These are phyloP conservation scores for Chimonanthus praecox DNA, from an alignment of 164 flowering plant genomes.

Conservation along the genomic window DNA sequence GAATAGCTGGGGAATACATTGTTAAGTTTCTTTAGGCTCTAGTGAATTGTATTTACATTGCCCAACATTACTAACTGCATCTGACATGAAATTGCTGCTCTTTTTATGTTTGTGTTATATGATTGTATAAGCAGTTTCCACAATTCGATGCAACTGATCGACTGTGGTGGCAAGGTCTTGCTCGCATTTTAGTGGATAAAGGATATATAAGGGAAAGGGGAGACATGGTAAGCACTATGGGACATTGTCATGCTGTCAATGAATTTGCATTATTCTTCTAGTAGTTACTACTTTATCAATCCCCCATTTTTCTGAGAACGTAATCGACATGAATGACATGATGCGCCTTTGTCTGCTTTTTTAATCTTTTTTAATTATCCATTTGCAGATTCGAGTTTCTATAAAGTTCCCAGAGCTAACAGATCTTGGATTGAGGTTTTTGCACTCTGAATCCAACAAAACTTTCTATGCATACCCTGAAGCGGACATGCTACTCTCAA, in stretches of 20 bases:
- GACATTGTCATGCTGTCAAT: background rate
- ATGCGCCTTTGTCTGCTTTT: background rate
- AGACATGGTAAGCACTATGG: constrained; percentile 40
- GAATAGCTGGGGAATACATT: background rate
- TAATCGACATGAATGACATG: too few relatives aligned
- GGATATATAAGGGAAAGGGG: constrained; percentile 62
- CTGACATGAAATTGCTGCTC: background rate
- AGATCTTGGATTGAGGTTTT: constrained; percentile 40
- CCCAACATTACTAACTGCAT: background rate
- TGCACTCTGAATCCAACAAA: constrained; percentile 30
- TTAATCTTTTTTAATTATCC: background rate
- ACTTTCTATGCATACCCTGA: constrained; percentile 50
- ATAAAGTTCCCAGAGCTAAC: constrained; percentile 68
- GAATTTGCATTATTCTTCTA: background rate
- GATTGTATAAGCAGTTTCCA: constrained; percentile 33
- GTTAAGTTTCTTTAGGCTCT: too few relatives aligned
- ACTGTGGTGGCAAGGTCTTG: constrained; percentile 87
- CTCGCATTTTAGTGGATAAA: constrained; percentile 62
- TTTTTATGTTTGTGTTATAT: background rate
- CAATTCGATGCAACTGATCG: constrained; percentile 49
- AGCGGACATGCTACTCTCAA: constrained; percentile 79
- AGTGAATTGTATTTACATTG: background rate
- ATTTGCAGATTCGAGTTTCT: constrained; percentile 49
- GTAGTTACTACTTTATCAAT: background rate
- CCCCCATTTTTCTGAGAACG: background rate